phyloP scores from a whole-genome alignment of 768 basidiomycete species.

The Lactarius deliciosus region DNA sequence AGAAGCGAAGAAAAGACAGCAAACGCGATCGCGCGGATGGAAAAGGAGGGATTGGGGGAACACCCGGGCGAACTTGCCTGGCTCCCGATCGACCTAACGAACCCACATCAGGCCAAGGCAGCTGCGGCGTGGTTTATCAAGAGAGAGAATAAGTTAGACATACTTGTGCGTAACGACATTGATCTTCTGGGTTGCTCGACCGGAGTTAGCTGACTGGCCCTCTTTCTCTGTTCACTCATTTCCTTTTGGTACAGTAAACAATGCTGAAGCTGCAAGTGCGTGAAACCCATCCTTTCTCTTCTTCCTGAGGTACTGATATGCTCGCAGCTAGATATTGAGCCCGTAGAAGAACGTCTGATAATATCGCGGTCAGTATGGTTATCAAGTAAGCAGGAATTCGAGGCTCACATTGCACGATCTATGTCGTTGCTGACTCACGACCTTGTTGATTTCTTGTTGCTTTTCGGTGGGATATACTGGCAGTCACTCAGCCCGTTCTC shows the following conservation, averaged over 20 bases:
- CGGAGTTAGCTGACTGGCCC: background rate
- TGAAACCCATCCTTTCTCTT: background rate
- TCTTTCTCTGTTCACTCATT: background rate
- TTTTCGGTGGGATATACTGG: conserved; percentile 5
- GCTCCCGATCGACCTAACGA: conserved; percentile 43
- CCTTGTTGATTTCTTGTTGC: conserved; percentile 4
- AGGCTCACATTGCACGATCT: background rate
- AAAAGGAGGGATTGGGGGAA: conserved; percentile 36
- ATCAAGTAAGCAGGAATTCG: conserved; percentile 42
- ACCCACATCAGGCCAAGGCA: conserved; percentile 38
- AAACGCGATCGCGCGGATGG: conserved; percentile 38
- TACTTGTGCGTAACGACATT: conserved; percentile 39
- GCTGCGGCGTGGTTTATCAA: conserved; percentile 41
- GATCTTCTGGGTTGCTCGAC: background rate
- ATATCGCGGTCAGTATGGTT: conserved; percentile 35
- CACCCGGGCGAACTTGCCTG: conserved; percentile 38
- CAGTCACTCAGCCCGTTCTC: conserved; percentile 56
- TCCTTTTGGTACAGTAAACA: conserved; percentile 44
- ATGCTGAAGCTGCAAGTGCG: conserved; percentile 48
- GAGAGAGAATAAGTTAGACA: conserved; percentile 46
- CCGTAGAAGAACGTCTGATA: conserved; percentile 24
- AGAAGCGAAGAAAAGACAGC: conserved; percentile 37
- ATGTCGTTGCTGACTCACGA: background rate
- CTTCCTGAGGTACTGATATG: background rate
- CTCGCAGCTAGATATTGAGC: conserved; percentile 22